phyloP scores from a whole-genome alignment of 129 eudicot species.

The Ambrosia artemisiifolia region DNA sequence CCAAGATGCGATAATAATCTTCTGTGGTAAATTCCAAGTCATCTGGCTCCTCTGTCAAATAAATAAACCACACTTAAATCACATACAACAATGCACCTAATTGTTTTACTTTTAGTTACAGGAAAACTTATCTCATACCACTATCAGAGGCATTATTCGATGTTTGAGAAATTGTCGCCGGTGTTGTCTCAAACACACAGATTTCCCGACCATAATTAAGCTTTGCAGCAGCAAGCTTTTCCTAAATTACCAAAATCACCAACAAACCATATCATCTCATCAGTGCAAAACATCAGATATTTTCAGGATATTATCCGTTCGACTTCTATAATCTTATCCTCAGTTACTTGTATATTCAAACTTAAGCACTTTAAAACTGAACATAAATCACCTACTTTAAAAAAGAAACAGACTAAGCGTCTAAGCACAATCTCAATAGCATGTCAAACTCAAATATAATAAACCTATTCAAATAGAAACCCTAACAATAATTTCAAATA shows the following conservation, averaged over 20 bases:
- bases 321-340: neutral
- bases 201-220: slow-evolving; percentile 73
- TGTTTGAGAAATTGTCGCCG: slow-evolving; percentile 42
- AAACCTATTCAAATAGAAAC: neutral
- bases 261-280: slow-evolving; percentile 7
- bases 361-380: neutral
- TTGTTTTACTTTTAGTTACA: slow-evolving; percentile 1
- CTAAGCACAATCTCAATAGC: neutral
- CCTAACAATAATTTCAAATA: slow-evolving; percentile 3
- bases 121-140: slow-evolving; percentile 35
- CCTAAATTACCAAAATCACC: slow-evolving; percentile 37
- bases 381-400: neutral
- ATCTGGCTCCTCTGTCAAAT: slow-evolving; percentile 60
- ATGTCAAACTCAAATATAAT: neutral
- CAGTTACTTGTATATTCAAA: neutral
- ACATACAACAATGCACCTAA: neutral
- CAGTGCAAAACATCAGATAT: slow-evolving; percentile 4
- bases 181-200: slow-evolving; percentile 69
- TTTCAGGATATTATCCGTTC: neutral
- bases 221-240: slow-evolving; percentile 65
- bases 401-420: neutral
- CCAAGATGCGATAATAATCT: slow-evolving; percentile 64
- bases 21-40: slow-evolving; percentile 77
- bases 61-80: slow-evolving; percentile 2
- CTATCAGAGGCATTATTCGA: slow-evolving; percentile 33